Percentiles rank a stretch among this genome's conserved stretches.
Evolutionary conservation across 2,329 filamentous ascomycete species (phyloP).

Genomic region (Endothia cerciana): DNA sequence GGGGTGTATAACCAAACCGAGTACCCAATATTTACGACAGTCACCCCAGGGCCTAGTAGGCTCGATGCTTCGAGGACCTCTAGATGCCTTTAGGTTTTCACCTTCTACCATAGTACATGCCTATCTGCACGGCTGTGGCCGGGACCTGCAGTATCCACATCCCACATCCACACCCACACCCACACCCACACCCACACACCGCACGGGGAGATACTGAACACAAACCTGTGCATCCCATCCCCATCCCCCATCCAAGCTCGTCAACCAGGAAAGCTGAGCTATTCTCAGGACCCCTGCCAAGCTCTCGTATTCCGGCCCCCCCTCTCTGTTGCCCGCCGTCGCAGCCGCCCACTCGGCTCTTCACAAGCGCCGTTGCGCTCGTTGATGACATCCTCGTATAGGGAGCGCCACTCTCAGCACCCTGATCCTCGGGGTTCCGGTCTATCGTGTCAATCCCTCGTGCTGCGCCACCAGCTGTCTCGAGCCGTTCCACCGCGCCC

Average conservation of each 20-base stretch:
- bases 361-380: neutral
- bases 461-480: neutral
- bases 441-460: slow-evolving; percentile 12
- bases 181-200: neutral
- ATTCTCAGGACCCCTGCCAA: neutral
- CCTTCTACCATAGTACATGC: neutral
- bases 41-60: too few species aligned
- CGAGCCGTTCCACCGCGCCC: neutral
- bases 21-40: too few species aligned
- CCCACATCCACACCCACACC: neutral
- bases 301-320: slow-evolving; percentile 6
- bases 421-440: slow-evolving; percentile 2
- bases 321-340: neutral
- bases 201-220: neutral
- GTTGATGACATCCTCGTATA: slow-evolving; percentile 3
- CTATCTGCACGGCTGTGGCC: neutral
- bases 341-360: neutral
- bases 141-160: neutral
- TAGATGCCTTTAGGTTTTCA: neutral
- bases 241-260: neutral
- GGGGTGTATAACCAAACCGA: too few species aligned
- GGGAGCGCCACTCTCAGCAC: neutral
- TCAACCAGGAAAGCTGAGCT: neutral
- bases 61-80: neutral
- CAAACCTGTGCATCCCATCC: neutral